Percentiles rank a stretch among this genome's conserved stretches.
These are phyloP conservation scores for Eleusine coracana DNA, from an alignment of 176 grass and related monocot species.

Conservation along the genomic window DNA sequence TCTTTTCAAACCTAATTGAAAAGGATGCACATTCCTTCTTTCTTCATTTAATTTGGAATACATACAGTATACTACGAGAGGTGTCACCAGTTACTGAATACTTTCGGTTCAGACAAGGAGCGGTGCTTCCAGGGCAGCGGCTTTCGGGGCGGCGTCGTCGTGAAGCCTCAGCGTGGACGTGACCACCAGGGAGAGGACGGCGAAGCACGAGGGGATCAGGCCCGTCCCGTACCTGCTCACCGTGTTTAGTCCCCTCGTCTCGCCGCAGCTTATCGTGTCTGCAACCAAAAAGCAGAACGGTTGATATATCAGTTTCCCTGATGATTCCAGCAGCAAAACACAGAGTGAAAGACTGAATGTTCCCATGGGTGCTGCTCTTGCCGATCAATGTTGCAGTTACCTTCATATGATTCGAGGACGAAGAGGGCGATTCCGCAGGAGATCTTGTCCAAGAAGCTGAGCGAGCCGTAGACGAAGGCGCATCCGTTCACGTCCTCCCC, in stretches of 20 bases:
- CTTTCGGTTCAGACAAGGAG: constrained; percentile 39
- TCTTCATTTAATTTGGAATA: neutral
- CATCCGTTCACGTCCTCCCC: constrained; percentile 68
- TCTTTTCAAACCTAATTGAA: constrained; percentile 54
- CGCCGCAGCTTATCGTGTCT: constrained; percentile 37
- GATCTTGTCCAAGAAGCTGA: constrained; percentile 80
- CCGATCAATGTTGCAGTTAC: constrained; percentile 5
- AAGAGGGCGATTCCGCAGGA: constrained; percentile 69
- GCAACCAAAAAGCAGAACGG: neutral
- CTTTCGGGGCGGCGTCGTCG: constrained; percentile 6
- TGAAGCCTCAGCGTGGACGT: constrained; percentile 47
- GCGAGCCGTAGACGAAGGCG: constrained; percentile 72
- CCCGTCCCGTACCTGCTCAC: constrained; percentile 60
- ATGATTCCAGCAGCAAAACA: neutral
- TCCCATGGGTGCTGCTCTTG: neutral
- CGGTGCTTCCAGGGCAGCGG: constrained; percentile 46
- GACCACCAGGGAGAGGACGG: constrained; percentile 44
- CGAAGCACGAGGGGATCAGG: constrained; percentile 54
- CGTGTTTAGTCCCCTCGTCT: constrained; percentile 46
- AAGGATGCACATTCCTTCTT: neutral
- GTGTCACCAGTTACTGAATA: neutral
- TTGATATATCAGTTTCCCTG: neutral
- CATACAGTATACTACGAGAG: neutral
- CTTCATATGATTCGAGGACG: constrained; percentile 75
- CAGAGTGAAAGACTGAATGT: neutral